Conservation (phyloP, 2,329 filamentous ascomycete species). For the Fusarium euwallaceae region DNA sequence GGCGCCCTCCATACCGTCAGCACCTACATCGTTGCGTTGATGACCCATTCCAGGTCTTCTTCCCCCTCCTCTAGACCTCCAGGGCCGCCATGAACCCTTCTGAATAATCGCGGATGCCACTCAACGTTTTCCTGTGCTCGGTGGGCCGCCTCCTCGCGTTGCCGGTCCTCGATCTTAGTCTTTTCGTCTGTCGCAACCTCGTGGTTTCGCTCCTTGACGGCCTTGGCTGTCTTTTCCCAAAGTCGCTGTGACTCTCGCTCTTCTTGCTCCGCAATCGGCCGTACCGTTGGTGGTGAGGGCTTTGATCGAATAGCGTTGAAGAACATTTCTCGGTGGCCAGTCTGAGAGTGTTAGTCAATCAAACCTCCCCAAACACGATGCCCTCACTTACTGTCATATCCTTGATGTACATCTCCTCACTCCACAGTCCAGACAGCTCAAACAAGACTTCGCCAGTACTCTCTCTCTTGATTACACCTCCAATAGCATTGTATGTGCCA, state of each 20-base stretch:
- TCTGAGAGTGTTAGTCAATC: slow-evolving; percentile 64
- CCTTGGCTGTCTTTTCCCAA: slow-evolving; percentile 85
- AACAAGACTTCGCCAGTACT: slow-evolving; percentile 88
- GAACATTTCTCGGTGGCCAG: slow-evolving; percentile 87
- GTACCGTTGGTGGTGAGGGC: slow-evolving; percentile 78
- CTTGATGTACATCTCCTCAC: slow-evolving; percentile 93
- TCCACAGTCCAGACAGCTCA: slow-evolving; percentile 94
- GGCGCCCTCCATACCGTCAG: background rate
- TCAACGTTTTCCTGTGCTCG: slow-evolving; percentile 83
- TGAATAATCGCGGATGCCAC: slow-evolving; percentile 91
- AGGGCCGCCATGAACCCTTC: slow-evolving; percentile 77
- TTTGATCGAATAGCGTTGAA: slow-evolving; percentile 88
- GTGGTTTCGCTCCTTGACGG: slow-evolving; percentile 88
- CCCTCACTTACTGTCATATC: slow-evolving; percentile 74
- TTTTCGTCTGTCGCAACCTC: slow-evolving; percentile 93
- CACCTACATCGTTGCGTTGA: slow-evolving; percentile 85
- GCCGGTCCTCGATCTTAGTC: slow-evolving; percentile 93
- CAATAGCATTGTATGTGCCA: slow-evolving; percentile 96
- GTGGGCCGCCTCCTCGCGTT: slow-evolving; percentile 88
- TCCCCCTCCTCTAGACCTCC: slow-evolving; percentile 83
- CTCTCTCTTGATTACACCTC: slow-evolving; percentile 89
- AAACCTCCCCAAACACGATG: background rate
- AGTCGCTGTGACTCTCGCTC: slow-evolving; percentile 91
- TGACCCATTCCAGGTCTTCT: slow-evolving; percentile 94
- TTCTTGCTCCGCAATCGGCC: slow-evolving; percentile 87